These are phyloP conservation scores for Rhodotorula sp. DNA, from an alignment of 1,284 basidiomycete species.

Conservation along the genomic window DNA sequence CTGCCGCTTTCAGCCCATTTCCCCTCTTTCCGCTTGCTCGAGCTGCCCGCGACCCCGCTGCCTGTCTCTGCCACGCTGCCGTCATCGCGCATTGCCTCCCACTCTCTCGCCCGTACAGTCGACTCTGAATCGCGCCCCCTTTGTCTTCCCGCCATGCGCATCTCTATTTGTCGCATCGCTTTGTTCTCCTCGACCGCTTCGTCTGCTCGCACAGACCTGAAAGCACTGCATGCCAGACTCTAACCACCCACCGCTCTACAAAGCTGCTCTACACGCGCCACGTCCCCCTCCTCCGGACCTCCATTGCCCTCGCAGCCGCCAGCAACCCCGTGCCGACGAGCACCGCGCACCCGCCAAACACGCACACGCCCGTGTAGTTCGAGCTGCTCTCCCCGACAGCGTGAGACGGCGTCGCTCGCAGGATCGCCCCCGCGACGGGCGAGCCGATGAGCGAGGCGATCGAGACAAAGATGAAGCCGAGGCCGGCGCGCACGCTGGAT, in stretches of 20 bases:
- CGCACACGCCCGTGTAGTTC: slow-evolving; percentile 13
- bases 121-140: too few relatives aligned
- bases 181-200: too few relatives aligned
- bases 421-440: slow-evolving; percentile 18
- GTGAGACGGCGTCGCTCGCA: background rate
- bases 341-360: slow-evolving; percentile 7
- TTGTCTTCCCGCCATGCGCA: too few relatives aligned
- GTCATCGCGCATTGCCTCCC: too few relatives aligned
- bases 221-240: background rate
- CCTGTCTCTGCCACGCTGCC: too few relatives aligned
- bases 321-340: slow-evolving; percentile 7
- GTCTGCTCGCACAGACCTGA: too few relatives aligned
- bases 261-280: slow-evolving; percentile 13
- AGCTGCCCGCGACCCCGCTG: too few relatives aligned
- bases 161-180: too few relatives aligned
- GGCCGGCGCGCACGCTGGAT: slow-evolving; percentile 11
- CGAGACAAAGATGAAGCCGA: slow-evolving; percentile 22
- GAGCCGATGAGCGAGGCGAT: slow-evolving; percentile 8
- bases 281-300: slow-evolving; percentile 9
- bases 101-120: background rate
- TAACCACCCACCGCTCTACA: too few relatives aligned
- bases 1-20: background rate
- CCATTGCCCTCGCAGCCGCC: background rate
- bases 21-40: too few relatives aligned
- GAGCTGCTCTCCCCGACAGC: background rate